Evolutionary conservation across 257 asterid genomes (phyloP).

Genomic region (Leonotis leonurus): DNA sequence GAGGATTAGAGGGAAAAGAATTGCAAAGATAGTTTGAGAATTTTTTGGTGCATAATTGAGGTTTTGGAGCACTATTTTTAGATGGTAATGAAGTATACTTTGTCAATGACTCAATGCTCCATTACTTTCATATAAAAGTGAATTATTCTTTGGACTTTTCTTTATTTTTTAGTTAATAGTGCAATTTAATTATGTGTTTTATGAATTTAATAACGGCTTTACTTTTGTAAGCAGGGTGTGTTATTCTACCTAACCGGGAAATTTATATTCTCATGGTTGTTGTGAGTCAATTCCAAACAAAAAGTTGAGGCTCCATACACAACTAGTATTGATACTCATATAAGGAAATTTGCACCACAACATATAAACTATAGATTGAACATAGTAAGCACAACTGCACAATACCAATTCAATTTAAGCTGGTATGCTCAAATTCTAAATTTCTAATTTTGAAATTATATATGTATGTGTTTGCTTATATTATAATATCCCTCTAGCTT

Average conservation of each 20-base stretch:
- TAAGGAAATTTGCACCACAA: background rate
- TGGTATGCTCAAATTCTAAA: no score
- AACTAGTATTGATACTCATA: background rate
- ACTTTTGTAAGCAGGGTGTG: slow-evolving; percentile 16
- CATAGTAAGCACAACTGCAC: no score
- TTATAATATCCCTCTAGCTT: no score
- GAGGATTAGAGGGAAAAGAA: background rate
- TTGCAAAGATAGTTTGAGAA: background rate
- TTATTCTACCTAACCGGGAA: slow-evolving; percentile 6
- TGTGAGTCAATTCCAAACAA: slow-evolving; percentile 18
- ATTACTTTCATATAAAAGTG: background rate
- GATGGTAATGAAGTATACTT: background rate
- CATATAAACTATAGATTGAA: no score
- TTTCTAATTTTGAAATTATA: no score
- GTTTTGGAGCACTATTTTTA: background rate
- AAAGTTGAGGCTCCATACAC: background rate
- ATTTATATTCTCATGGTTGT: slow-evolving; percentile 10
- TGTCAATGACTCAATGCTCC: background rate
- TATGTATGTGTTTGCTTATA: no score
- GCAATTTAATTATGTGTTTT: background rate
- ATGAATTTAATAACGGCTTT: background rate
- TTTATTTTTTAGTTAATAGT: no score
- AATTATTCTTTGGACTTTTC: background rate
- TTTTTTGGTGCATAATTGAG: background rate
- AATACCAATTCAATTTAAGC: no score